A percentile compares a stretch with the other conserved stretches of the same genome.
Evolutionary conservation across 2,329 filamentous ascomycete species (phyloP).

Genomic region (Fusarium chuoi): DNA sequence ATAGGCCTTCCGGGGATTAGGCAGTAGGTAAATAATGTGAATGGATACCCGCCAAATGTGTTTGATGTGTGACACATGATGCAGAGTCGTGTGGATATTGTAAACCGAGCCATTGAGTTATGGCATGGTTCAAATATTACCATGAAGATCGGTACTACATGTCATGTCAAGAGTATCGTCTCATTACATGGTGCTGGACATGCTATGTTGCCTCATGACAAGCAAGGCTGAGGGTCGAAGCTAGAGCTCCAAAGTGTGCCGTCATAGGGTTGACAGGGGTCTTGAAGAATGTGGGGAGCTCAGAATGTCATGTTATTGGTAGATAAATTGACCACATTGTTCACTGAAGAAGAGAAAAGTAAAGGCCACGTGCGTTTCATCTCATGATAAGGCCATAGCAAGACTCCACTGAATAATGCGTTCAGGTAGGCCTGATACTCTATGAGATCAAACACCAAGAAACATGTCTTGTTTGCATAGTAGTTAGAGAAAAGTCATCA

Average conservation of each 20-base stretch:
- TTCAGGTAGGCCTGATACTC: not conserved
- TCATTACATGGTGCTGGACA: not conserved
- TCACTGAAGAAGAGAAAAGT: not conserved
- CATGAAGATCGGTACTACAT: not conserved
- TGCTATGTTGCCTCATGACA: not conserved
- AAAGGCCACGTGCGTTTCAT: constrained; percentile 9
- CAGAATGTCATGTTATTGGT: constrained; percentile 14
- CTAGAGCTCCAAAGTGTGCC: constrained; percentile 26
- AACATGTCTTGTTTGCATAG: not conserved
- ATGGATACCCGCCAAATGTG: constrained; percentile 39
- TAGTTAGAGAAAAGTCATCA: not conserved
- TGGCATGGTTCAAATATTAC: not conserved
- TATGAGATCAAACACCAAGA: not conserved
- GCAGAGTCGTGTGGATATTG: not conserved
- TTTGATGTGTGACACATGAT: constrained; percentile 11
- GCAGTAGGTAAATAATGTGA: constrained; percentile 43
- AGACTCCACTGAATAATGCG: not conserved
- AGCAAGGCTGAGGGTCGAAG: constrained; percentile 32
- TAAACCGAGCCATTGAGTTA: constrained; percentile 1
- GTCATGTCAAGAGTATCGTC: not conserved
- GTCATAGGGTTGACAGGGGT: constrained; percentile 36
- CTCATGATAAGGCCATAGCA: not conserved
- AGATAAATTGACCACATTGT: not conserved
- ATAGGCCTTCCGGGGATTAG: constrained; percentile 36
- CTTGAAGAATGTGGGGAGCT: constrained; percentile 35